Evolutionary conservation across 192 early-diverging fungal species (phyloP), one percentile per base, ranked within the genome.

Genomic region (Lunasporangiospora selenospora): DNA sequence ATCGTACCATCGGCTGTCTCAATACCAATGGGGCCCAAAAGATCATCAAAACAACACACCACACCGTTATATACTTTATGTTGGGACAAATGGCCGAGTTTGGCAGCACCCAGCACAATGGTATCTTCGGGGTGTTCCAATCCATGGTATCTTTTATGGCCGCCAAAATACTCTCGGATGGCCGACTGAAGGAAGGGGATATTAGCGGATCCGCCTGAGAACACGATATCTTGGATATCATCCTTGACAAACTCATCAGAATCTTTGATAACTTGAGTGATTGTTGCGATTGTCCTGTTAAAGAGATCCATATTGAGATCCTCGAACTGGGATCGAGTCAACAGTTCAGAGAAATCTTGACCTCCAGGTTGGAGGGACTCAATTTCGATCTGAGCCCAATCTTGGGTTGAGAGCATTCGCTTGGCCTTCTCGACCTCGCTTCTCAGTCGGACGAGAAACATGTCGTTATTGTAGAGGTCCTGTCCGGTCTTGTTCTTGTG

Each of bases 1-100:
- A 97, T 95, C 52, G 92, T 91, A 77, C 95, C 95, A 48, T 93
- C 95, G 23, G 94, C 77, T 42, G 95, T 97, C 79, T 95, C 95
- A 76, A 97, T 95, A 80, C 95, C 95, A 54, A 97, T 84, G 13
- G 93, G 47, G 42, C 64, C 78, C 48, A 75, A 79, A 51, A 73
- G 64, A 16, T 80, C 81, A 46, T 82, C 85, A 0, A 9, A 1
- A 38, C 45, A 59, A 55, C 79, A 77, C 38, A 89, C 78, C 34
- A 85, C 78, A 53, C 85, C 91, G 15, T 7, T 15, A 34, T 23
- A 23, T 37, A 13, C 8, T 21, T 16, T 32, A 26, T 33, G 29
- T 58, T 7, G 30, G 56, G 23, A 36, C 56, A 31, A 37, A 34
- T 48, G 34, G 24, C 83, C 90, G 77, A 89, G 88, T 46, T 91